Evolutionary conservation across 2,329 filamentous ascomycete species (phyloP).

Genomic region (Venturia oleaginea): DNA sequence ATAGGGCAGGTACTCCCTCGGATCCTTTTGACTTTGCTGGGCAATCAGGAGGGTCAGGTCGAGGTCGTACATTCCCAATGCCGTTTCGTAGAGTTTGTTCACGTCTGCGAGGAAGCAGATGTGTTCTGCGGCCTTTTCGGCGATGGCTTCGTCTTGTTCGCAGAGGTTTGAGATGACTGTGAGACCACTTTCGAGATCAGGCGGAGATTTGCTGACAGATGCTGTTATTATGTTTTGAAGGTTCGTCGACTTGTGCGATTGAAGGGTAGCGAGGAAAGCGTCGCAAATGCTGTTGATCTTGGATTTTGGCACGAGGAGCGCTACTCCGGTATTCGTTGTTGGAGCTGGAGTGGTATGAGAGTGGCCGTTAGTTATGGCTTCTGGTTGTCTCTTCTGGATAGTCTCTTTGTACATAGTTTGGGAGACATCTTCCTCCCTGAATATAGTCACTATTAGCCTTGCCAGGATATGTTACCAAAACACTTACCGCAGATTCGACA

Average conservation of each 20-base stretch:
- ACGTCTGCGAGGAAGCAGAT: slow-evolving; percentile 96
- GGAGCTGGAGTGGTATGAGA: not conserved
- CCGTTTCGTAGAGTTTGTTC: slow-evolving; percentile 82
- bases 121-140: slow-evolving; percentile 86
- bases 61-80: slow-evolving; percentile 83
- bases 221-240: slow-evolving; percentile 91
- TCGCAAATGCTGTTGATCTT: slow-evolving; percentile 90
- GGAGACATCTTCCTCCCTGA: slow-evolving; percentile 78
- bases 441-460: slow-evolving; percentile 12
- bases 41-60: slow-evolving; percentile 84
- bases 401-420: slow-evolving; percentile 92
- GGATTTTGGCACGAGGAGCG: slow-evolving; percentile 20
- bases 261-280: slow-evolving; percentile 63
- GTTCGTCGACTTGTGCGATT: slow-evolving; percentile 51
- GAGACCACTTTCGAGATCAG: slow-evolving; percentile 80
- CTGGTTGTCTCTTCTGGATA: not conserved
- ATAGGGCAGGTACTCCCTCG: slow-evolving; percentile 90
- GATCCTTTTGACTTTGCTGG: slow-evolving; percentile 92
- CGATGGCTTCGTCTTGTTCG: slow-evolving; percentile 58
- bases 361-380: not conserved
- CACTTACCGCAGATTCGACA: slow-evolving; percentile 69
- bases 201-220: slow-evolving; percentile 86
- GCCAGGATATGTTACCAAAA: not conserved
- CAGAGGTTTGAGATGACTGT: slow-evolving; percentile 65
- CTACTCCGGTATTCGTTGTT: not conserved